Evolutionary conservation across 2,329 filamentous ascomycete genomes (phyloP), one percentile per base, ranked within the genome.

Genomic region (Curvularia eragrostidis): DNA sequence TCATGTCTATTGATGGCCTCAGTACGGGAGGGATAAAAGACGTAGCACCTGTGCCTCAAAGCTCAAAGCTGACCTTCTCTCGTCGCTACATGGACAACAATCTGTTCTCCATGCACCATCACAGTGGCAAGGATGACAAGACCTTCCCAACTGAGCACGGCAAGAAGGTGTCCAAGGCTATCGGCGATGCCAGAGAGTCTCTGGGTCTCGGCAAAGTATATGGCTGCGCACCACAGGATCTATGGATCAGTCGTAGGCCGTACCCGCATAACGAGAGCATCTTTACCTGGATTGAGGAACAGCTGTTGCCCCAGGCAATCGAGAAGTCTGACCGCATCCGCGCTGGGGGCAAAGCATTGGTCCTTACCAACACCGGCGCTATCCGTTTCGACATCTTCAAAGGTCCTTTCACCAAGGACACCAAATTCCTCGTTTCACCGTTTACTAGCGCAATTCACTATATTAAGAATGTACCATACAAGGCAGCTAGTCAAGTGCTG

Each of bases 311-410:
- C 0, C 85, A 85, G 42, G 79, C 89, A 2, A 78, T 93, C 30
- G 78, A 80, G 54, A 87, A 68, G 9, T 72, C 71, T 0, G 46
- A 58, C 2, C 67, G 71, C n/a, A 60, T 73, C 21, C 53, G 66
- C 24, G 80, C 83, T 23, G 82, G 87, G 54, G 82, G 84, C 39
- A 84, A 92, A 9, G 84, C 86, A 6, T 79, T 98, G 10, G 87
- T 89, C 28, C 86, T 98, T 49, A 83, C 91, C 54, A 99, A 99
- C 77, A 97, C 91, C 0, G 95, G 95, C 24, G 91, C 91, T 3
- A 87, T 99, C 64, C 90, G 95, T 43, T 99, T 98, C 76, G 95
- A 99, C 75, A 91, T 99, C 60, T 96, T 97, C 82, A 87, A 94
- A 75, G 95, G 95, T 0, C 82, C 89, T 0, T 98, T 98, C 72